Evolutionary conservation across 2,329 filamentous ascomycete genomes (phyloP).

Genomic region (Alternaria triticina): DNA sequence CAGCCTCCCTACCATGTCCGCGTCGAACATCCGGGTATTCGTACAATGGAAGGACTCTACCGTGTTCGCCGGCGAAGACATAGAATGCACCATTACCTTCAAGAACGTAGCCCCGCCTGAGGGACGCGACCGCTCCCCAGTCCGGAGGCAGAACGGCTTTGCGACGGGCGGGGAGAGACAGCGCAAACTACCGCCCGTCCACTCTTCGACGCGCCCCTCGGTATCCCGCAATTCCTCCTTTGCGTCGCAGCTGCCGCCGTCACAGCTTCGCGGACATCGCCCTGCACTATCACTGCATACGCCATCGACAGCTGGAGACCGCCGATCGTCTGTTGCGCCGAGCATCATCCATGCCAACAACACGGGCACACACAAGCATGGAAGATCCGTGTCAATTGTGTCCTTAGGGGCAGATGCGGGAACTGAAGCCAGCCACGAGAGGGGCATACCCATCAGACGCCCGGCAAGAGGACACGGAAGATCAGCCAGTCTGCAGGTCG

Average conservation of each 20-base stretch:
- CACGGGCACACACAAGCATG: constrained; percentile 46
- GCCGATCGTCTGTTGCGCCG: constrained; percentile 30
- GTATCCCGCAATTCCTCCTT: constrained; percentile 47
- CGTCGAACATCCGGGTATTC: constrained; percentile 85
- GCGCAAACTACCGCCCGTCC: constrained; percentile 47
- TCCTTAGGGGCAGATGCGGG: constrained; percentile 54
- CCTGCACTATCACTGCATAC: constrained; percentile 69
- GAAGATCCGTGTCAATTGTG: constrained; percentile 58
- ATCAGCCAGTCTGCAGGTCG: constrained; percentile 81
- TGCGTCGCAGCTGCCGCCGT: constrained; percentile 36
- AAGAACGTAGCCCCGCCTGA: constrained; percentile 74
- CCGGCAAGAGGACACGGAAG: constrained; percentile 72
- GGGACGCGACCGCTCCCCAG: constrained; percentile 39
- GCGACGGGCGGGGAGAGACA: constrained; percentile 44
- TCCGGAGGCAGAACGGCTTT: constrained; percentile 46
- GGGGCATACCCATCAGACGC: constrained; percentile 46
- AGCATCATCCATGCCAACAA: constrained; percentile 31
- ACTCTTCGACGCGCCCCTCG: constrained; percentile 45
- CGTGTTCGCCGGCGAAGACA: constrained; percentile 94
- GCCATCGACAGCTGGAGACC: constrained; percentile 38
- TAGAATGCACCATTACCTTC: constrained; percentile 96
- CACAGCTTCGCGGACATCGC: constrained; percentile 64
- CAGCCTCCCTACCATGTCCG: constrained; percentile 39
- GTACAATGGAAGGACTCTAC: constrained; percentile 93
- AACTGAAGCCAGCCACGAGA: constrained; percentile 37